phyloP scores from a whole-genome alignment of 1,139 yeast species.

The Yamadazyma membranifaciens region DNA sequence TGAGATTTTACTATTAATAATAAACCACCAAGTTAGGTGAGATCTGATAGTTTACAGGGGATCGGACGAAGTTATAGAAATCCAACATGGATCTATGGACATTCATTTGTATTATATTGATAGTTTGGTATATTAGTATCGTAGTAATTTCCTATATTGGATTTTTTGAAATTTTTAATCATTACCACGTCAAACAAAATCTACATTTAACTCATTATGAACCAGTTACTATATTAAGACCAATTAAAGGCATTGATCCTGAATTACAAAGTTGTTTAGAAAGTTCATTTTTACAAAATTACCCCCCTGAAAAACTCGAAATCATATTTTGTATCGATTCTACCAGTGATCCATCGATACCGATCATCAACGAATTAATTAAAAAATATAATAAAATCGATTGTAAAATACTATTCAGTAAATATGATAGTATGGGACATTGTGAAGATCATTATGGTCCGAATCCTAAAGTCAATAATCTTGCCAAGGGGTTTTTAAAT shows the following conservation, averaged over 20 bases:
- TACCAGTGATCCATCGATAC: conserved; percentile 61
- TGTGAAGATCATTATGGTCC: conserved; percentile 64
- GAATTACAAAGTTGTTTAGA: conserved; percentile 68
- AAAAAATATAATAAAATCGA: conserved; percentile 56
- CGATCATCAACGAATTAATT: conserved; percentile 52
- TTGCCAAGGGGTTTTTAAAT: conserved; percentile 68
- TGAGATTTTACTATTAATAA: too few relatives aligned
- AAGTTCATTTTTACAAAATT: conserved; percentile 66
- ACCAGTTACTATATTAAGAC: conserved; percentile 80
- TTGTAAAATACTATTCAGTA: conserved; percentile 55
- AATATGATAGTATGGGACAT: conserved; percentile 26
- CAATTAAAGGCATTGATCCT: conserved; percentile 81
- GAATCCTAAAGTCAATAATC: conserved; percentile 84
- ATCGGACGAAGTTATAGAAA: neutral
- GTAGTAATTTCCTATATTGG: conserved; percentile 46
- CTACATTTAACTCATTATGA: conserved; percentile 9
- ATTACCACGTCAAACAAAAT: conserved; percentile 30
- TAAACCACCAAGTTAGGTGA: too few relatives aligned
- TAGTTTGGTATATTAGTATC: conserved; percentile 47
- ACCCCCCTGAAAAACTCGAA: conserved; percentile 60
- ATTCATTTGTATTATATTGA: conserved; percentile 13
- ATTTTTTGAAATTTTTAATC: conserved; percentile 40
- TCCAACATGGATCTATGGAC: conserved; percentile 4
- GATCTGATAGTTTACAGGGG: too few relatives aligned
- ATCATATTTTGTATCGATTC: conserved; percentile 75